Evolutionary conservation across 2,329 filamentous ascomycete species (phyloP), one percentile per base, ranked within the genome.

Genomic region (Basipetospora chlamydospora): DNA sequence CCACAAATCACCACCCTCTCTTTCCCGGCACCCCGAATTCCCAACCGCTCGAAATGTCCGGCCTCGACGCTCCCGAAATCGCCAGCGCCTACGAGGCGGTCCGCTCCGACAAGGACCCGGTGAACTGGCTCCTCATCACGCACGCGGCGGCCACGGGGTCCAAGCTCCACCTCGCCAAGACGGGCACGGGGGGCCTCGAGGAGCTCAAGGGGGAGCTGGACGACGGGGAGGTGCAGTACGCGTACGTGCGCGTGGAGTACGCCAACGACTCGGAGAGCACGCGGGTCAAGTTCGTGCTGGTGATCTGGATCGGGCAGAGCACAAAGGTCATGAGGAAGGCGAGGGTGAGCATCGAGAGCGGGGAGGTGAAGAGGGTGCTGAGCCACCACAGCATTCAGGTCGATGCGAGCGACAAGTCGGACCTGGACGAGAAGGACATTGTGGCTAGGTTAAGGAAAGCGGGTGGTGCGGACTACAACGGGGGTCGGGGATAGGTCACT

Each of bases 391-490:
- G 71, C 52, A 68, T 80, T 41, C 66, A 73, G 49, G 63, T 81
- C 34, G 73, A 78, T 47, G 72, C 74, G 3, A 59, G 63, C 41
- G 72, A 78, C 46, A 64, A 59, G 54, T 55, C 57, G 20, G 77
- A 82, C 49, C 53, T 82, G 38, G 66, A 70, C 13, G 71, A 76
- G 56, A 58, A 60, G 43, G 73, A 77, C 15, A 66, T 82, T 35
- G 71, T 80, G 12, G 53, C 64, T 41, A 58, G 67, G 49, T 55
- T 80, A 56, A 60, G 77, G 53, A 77, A 71, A 59, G 75, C 70
- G 4, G 77, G 77, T 38, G 77, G 77, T 22, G 77, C 77, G 12
- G 77, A 81, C 55, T 82, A 80, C 64, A 77, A 80, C 49, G 74
- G 76, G 6, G 76, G 70, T 9, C 56, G 73, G 43, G 73, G 70